Base-by-base conservation (phyloP, 805 yeast genomes). In the Ogataea pignaliae region DNA sequence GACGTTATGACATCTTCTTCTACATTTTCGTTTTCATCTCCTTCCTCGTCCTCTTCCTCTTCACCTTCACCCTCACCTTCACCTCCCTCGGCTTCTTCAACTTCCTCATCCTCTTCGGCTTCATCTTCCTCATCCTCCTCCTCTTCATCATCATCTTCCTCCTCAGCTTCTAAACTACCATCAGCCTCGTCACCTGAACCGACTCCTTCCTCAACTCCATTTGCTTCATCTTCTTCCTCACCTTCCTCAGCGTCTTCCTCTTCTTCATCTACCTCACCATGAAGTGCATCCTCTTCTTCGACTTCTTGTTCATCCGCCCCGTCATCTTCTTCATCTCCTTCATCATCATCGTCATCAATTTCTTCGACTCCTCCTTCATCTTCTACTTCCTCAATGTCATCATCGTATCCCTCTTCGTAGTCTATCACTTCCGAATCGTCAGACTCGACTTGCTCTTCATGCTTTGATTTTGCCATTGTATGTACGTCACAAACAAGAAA, bases 11-110 rank as follows among this genome's bases (percentile, higher is more conserved):
- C 29, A 2, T 37, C 42, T 21, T 42, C 45, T 18, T 43, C 46
- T 35, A 41, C 40, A 17, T 37, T 38, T 16, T 34, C 36, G 3
- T 37, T 39, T 14, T 37, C 29, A 34, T 35, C 38, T 14, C 33
- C 39, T 16, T 34, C 40, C 8, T 36, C 45, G 10, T 39, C 45
- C 1, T 47, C 54, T 9, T 63, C 73, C 26, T 60, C 66, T 37
- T 29, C 39, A 5, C 10, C 39, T 13, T 69, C 73, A 14, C 67
- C 65, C 28, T 69, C 69, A 36, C 66, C 54, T n/a, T 43, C 50
- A 2, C 40, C 48, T 6, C 42, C 51, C 26, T 44, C 47, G 2
- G 36, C 47, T 1, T 44, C 26, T 10, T 14, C 39, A 3, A 13
- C 39, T n/a, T 6, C 33, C 6, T 29, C 39, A 5, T 29, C 34